These are phyloP conservation scores for Onygenales sp. DNA, from an alignment of 2,329 filamentous ascomycete genomes.

Conservation along the genomic window DNA sequence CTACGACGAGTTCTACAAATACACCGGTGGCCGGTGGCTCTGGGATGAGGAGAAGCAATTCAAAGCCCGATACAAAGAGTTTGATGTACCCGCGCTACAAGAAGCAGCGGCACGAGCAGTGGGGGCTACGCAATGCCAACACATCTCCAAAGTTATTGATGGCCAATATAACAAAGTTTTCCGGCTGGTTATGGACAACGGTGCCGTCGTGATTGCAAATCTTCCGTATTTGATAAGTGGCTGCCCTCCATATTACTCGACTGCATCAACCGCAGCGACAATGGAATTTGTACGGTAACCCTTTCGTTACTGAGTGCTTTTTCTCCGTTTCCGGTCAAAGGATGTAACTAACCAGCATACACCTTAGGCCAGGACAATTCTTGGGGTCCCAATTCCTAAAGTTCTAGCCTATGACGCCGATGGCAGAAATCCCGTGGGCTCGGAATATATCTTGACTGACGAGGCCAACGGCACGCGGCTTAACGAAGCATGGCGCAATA, in stretches of 20 bases:
- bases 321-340: not conserved
- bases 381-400: slow-evolving; percentile 1
- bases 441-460: slow-evolving; percentile 2
- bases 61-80: slow-evolving; percentile 16
- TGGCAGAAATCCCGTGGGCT: not conserved
- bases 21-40: slow-evolving; percentile 18
- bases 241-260: not conserved
- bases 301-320: slow-evolving; percentile 6
- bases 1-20: slow-evolving; percentile 14
- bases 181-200: slow-evolving; percentile 11
- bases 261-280: not conserved
- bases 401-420: not conserved
- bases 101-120: slow-evolving; percentile 17
- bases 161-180: slow-evolving; percentile 16
- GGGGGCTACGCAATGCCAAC: slow-evolving; percentile 18
- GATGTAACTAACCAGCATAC: not conserved
- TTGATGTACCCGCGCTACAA: slow-evolving; percentile 23
- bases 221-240: slow-evolving; percentile 2
- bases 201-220: not conserved
- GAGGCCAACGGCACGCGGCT: not conserved
- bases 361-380: not conserved
- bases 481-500: not conserved
- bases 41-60: slow-evolving; percentile 21
- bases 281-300: slow-evolving; percentile 4
- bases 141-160: slow-evolving; percentile 22